Conservation (phyloP, 139 green algal species). For the Chlamydomonas sphaeroides region DNA sequence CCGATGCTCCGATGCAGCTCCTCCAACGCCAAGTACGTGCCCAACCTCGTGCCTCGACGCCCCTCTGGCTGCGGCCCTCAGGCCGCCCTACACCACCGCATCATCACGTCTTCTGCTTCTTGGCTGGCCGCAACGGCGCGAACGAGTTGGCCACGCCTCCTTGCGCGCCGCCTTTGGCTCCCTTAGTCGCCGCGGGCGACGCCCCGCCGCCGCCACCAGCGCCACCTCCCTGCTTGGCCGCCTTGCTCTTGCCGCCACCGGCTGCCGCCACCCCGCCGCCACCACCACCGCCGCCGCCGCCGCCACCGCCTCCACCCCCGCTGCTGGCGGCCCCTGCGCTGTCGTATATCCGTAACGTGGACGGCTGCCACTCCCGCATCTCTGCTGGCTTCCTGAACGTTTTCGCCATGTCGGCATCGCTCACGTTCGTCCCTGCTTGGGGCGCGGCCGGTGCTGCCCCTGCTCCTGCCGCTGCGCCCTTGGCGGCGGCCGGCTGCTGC, state of each 20-base stretch:
- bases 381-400: slow-evolving; percentile 23
- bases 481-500: not conserved
- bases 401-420: slow-evolving; percentile 18
- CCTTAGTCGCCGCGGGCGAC: not conserved
- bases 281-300: not conserved
- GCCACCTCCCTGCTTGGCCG: too few relatives aligned
- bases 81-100: too few relatives aligned
- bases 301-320: not conserved
- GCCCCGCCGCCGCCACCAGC: not conserved
- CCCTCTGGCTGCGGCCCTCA: too few relatives aligned
- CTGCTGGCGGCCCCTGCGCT: not conserved
- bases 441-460: not conserved
- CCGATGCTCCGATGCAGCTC: too few relatives aligned
- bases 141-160: not conserved
- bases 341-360: slow-evolving; percentile 9
- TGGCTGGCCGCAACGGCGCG: slow-evolving; percentile 21
- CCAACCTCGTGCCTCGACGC: too few relatives aligned
- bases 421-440: not conserved
- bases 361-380: slow-evolving; percentile 7
- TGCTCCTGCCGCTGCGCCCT: not conserved
- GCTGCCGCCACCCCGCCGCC: not conserved
- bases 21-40: too few relatives aligned
- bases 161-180: not conserved
- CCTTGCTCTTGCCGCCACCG: not conserved
- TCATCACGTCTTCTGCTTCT: not conserved